phyloP scores from a whole-genome alignment of 2,329 filamentous ascomycete species.

The Malbranchea zuffiana region DNA sequence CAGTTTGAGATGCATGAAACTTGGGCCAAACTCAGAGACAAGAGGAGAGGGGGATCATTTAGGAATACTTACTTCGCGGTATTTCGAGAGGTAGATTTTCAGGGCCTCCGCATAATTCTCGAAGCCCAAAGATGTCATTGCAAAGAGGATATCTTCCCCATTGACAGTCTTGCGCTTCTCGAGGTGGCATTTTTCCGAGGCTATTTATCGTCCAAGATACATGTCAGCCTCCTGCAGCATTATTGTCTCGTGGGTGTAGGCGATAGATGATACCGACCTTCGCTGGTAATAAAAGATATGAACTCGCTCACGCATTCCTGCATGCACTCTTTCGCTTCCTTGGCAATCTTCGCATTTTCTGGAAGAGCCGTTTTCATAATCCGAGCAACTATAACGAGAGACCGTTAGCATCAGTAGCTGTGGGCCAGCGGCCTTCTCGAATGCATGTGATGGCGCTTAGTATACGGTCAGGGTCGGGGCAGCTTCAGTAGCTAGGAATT shows the following conservation, averaged over 20 bases:
- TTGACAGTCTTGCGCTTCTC: conserved; percentile 99
- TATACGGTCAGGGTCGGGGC: too few relatives aligned
- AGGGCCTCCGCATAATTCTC: conserved; percentile 97
- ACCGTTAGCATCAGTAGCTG: conserved; percentile 67
- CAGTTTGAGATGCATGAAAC: conserved; percentile 29
- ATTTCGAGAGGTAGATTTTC: conserved; percentile 96
- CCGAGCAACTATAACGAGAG: conserved; percentile 86
- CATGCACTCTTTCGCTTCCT: conserved; percentile 99
- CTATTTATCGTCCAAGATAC: conserved; percentile 44
- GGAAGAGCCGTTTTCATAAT: conserved; percentile 98
- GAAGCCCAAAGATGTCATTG: conserved; percentile 97
- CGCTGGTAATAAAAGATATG: conserved; percentile 98
- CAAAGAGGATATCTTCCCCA: conserved; percentile 95
- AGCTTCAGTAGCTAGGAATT: too few relatives aligned
- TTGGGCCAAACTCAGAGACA: conserved; percentile 16
- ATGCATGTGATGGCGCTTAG: too few relatives aligned
- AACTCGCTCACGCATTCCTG: conserved; percentile 99
- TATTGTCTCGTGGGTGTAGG: not conserved
- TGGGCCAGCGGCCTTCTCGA: too few relatives aligned
- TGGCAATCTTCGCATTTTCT: conserved; percentile 97
- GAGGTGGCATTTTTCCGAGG: conserved; percentile 97
- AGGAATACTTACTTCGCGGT: conserved; percentile 72
- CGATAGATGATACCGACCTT: conserved; percentile 53
- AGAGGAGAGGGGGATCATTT: conserved; percentile 14
- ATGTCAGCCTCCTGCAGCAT: conserved; percentile 8